Conservation (phyloP, 2,329 filamentous ascomycete genomes). For the Sordariomycetes sp. region DNA sequence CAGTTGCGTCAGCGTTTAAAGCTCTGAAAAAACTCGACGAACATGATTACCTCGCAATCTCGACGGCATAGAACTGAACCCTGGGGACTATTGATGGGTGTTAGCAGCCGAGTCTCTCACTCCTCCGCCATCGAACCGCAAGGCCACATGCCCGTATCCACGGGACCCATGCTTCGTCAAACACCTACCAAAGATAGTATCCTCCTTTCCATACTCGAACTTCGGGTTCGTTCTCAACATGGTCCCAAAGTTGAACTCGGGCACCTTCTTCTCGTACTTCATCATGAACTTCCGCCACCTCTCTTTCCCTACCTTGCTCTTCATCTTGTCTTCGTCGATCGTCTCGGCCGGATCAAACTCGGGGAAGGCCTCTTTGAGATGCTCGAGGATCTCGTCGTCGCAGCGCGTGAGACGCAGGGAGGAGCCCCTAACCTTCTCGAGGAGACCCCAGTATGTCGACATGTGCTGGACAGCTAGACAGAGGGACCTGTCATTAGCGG, state of each 20-base stretch:
- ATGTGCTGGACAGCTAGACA: slow-evolving; percentile 76
- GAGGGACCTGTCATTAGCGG: background rate
- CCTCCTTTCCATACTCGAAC: slow-evolving; percentile 76
- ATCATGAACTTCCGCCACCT: slow-evolving; percentile 92
- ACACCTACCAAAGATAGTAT: slow-evolving; percentile 76
- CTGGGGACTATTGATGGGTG: slow-evolving; percentile 30
- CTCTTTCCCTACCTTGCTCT: slow-evolving; percentile 92
- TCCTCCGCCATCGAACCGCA: background rate
- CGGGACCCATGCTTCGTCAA: background rate
- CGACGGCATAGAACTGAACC: slow-evolving; percentile 45
- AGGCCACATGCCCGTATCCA: background rate
- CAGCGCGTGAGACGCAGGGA: slow-evolving; percentile 81
- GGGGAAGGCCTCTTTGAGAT: slow-evolving; percentile 80
- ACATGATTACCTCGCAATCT: slow-evolving; percentile 26
- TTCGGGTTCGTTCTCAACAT: slow-evolving; percentile 74
- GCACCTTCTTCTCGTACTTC: slow-evolving; percentile 86
- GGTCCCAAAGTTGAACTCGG: slow-evolving; percentile 97
- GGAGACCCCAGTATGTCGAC: slow-evolving; percentile 92
- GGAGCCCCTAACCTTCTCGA: slow-evolving; percentile 85
- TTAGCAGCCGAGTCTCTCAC: background rate
- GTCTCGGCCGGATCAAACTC: slow-evolving; percentile 77
- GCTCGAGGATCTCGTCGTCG: slow-evolving; percentile 88
- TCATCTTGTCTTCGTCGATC: slow-evolving; percentile 90
- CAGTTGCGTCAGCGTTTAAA: background rate
- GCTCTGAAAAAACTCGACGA: background rate